A percentile compares a stretch with the other conserved stretches of the same genome.
These are phyloP conservation scores for Metahyphopichia silvanorum DNA, from an alignment of 805 yeast species.

Conservation along the genomic window DNA sequence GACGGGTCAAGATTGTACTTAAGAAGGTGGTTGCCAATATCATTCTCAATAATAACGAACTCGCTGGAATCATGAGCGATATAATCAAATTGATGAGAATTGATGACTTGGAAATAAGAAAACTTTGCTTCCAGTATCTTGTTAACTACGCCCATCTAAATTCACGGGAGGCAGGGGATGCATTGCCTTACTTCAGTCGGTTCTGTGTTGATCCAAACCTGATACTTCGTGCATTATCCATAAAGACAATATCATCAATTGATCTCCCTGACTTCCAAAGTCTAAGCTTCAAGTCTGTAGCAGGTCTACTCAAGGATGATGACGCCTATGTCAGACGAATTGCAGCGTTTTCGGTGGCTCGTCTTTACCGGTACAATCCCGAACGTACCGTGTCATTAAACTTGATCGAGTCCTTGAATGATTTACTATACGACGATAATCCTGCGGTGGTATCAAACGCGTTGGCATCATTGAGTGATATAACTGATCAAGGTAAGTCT, in stretches of 20 bases:
- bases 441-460: constrained; percentile 69
- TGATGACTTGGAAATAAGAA: constrained; percentile 66
- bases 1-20: constrained; percentile 38
- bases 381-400: constrained; percentile 39
- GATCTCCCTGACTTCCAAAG: constrained; percentile 50
- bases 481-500: constrained; percentile 54
- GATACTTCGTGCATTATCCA: constrained; percentile 53
- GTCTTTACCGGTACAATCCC: constrained; percentile 57
- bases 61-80: constrained; percentile 64
- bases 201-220: constrained; percentile 53
- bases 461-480: constrained; percentile 59
- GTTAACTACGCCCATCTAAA: constrained; percentile 56
- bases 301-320: constrained; percentile 34
- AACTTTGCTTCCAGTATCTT: constrained; percentile 67
- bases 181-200: constrained; percentile 50
- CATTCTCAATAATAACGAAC: constrained; percentile 77
- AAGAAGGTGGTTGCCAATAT: constrained; percentile 79
- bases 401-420: constrained; percentile 49
- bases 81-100: constrained; percentile 48
- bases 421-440: constrained; percentile 52
- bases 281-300: constrained; percentile 42
- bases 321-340: constrained; percentile 64
- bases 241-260: constrained; percentile 62
- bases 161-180: constrained; percentile 52
- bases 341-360: constrained; percentile 68